Conservation (phyloP, 805 yeast genomes). For the Lipomyces starkeyi region DNA sequence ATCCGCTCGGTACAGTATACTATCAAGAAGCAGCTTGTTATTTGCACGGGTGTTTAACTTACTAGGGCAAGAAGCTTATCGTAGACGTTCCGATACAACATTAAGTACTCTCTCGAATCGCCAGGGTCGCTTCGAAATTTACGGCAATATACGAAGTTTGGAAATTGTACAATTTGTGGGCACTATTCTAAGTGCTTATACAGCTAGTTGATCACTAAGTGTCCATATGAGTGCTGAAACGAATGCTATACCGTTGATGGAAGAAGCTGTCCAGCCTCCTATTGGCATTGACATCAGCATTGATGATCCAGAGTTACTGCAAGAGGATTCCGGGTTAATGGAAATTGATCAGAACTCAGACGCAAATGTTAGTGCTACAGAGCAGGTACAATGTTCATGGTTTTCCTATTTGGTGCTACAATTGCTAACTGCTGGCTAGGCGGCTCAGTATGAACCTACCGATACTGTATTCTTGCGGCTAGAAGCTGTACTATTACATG, state of each 20-base stretch:
- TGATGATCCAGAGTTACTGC: conserved; percentile 11
- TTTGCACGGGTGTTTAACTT: not conserved
- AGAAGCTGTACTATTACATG: conserved; percentile 56
- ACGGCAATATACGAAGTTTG: not conserved
- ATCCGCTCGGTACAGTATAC: not conserved
- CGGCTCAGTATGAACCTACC: not conserved
- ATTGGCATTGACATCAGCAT: conserved; percentile 13
- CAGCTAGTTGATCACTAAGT: not conserved
- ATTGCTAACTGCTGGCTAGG: not conserved
- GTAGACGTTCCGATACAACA: not conserved
- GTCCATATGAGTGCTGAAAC: not conserved
- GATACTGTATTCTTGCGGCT: conserved; percentile 45
- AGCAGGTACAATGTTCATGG: not conserved
- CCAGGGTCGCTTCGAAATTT: not conserved
- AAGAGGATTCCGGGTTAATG: conserved; percentile 12
- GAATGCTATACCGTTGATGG: not conserved
- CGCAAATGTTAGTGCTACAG: not conserved
- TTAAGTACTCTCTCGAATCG: not conserved
- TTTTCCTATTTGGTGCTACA: not conserved
- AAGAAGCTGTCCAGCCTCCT: not conserved
- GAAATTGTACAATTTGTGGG: not conserved
- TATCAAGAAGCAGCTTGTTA: not conserved
- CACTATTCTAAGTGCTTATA: not conserved
- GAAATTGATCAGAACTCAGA: conserved; percentile 14
- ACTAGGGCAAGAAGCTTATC: not conserved